Evolutionary conservation across 371 early-diverging fungal species (phyloP).

Genomic region (Apophysomyces ossiformis): DNA sequence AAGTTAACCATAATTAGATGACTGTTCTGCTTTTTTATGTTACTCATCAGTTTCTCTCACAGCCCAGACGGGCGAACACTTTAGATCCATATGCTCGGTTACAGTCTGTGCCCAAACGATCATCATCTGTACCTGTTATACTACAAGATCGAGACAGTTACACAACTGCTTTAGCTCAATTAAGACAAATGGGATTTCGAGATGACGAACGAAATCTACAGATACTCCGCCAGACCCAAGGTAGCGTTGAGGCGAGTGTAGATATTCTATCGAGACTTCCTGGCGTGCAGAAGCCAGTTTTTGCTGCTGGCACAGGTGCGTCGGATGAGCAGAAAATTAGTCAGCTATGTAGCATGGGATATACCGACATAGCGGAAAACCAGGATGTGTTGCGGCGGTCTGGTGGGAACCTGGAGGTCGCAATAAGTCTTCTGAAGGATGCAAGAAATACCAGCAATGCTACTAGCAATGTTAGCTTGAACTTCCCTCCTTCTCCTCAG

Average conservation of each 20-base stretch:
- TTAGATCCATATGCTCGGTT: constrained; percentile 4
- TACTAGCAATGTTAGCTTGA: constrained; percentile 19
- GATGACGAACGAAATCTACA: constrained; percentile 62
- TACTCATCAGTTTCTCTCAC: neutral
- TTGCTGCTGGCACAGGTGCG: constrained; percentile 13
- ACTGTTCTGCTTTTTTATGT: neutral
- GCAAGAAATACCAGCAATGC: constrained; percentile 27
- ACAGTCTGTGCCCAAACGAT: constrained; percentile 34
- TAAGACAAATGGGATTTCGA: constrained; percentile 82
- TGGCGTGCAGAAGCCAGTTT: constrained; percentile 34
- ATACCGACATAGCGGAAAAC: constrained; percentile 45
- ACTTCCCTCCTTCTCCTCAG: constrained; percentile 16
- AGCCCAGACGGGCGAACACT: constrained; percentile 20
- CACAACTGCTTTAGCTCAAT: constrained; percentile 16
- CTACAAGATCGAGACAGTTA: constrained; percentile 16
- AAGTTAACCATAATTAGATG: neutral
- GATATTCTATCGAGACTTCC: constrained; percentile 65
- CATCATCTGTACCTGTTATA: constrained; percentile 48
- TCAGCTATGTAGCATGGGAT: constrained; percentile 55
- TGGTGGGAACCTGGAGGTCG: constrained; percentile 64
- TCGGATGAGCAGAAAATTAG: constrained; percentile 44
- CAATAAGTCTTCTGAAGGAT: constrained; percentile 55
- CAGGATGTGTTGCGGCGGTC: constrained; percentile 61
- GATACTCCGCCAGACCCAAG: constrained; percentile 71
- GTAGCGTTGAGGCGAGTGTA: constrained; percentile 74